Conservation (phyloP, 352 stramenopile species). For the Pythium folliculosum region DNA sequence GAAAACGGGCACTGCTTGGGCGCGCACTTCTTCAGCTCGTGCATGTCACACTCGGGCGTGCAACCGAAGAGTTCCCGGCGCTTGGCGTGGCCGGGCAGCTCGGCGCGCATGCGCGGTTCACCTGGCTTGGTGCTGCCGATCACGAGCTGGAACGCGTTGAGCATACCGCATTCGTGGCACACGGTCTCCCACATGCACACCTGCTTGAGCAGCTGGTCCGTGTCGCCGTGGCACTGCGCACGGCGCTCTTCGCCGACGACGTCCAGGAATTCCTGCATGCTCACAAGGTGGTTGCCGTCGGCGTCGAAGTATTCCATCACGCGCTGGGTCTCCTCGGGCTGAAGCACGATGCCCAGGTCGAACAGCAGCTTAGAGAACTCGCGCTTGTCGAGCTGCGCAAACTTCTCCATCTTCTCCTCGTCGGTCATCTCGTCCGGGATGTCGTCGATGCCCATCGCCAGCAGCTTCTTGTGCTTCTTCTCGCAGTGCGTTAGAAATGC, state of each 20-base stretch:
- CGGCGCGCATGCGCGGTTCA: constrained; percentile 50
- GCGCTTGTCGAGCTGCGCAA: constrained; percentile 44
- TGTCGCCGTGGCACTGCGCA: constrained; percentile 71
- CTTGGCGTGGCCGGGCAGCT: constrained; percentile 68
- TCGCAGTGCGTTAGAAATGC: constrained; percentile 75
- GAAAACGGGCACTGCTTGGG: constrained; percentile 60
- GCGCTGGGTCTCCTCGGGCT: constrained; percentile 74
- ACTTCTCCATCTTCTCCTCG: constrained; percentile 61
- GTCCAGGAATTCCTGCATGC: constrained; percentile 79
- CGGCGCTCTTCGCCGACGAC: constrained; percentile 78
- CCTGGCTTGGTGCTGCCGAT: constrained; percentile 48
- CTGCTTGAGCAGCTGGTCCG: constrained; percentile 67
- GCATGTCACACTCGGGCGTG: constrained; percentile 69
- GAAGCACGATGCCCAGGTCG: constrained; percentile 79
- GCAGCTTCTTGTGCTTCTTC: constrained; percentile 52
- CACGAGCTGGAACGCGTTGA: constrained; percentile 88
- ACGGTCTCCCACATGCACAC: constrained; percentile 93
- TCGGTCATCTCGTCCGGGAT: constrained; percentile 65
- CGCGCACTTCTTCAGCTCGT: constrained; percentile 49
- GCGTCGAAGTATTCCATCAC: constrained; percentile 88
- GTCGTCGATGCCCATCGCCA: constrained; percentile 59
- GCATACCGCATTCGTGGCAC: constrained; percentile 90
- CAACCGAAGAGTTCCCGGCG: constrained; percentile 66
- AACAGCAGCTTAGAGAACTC: constrained; percentile 64
- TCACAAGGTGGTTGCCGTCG: constrained; percentile 66